phyloP scores from a whole-genome alignment of 2,329 filamentous ascomycete species.

The Pseudocercospora fuligena region DNA sequence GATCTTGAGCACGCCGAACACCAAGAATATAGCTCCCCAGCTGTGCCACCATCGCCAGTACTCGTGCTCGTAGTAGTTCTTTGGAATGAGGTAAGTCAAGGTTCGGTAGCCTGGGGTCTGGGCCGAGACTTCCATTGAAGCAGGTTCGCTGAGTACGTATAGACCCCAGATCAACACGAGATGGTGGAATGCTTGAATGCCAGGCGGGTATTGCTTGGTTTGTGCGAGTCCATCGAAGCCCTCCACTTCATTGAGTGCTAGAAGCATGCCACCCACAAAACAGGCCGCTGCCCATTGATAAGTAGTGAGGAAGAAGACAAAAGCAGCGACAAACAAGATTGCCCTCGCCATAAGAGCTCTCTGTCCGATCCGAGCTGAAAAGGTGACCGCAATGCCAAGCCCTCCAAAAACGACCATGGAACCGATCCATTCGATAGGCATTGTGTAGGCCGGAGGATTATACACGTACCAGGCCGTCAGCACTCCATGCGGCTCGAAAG shows the following conservation, averaged over 20 bases:
- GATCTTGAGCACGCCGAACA: constrained; percentile 56
- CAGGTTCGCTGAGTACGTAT: constrained; percentile 29
- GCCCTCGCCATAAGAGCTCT: constrained; percentile 12
- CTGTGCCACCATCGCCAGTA: constrained; percentile 62
- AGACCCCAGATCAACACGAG: constrained; percentile 20
- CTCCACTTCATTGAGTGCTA: constrained; percentile 25
- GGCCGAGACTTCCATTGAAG: constrained; percentile 43
- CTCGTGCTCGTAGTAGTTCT: constrained; percentile 29
- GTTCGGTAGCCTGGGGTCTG: constrained; percentile 63
- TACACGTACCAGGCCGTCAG: constrained; percentile 29
- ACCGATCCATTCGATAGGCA: constrained; percentile 32
- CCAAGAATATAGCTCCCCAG: constrained; percentile 58
- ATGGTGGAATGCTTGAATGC: constrained; percentile 11
- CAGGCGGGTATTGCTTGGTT: neutral
- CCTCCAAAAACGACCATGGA: constrained; percentile 28
- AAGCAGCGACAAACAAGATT: constrained; percentile 13
- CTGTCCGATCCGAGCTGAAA: constrained; percentile 5
- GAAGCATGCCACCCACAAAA: constrained; percentile 26
- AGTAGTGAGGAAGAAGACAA: constrained; percentile 14
- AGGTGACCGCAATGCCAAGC: constrained; percentile 12
- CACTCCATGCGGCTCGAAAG: constrained; percentile 24
- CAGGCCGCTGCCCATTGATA: constrained; percentile 28
- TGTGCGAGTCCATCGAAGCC: constrained; percentile 6
- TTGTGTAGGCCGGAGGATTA: constrained; percentile 32
- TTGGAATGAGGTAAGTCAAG: constrained; percentile 52